Base-by-base conservation (phyloP, 1,139 yeast species). In the Ogataea hybrid region DNA sequence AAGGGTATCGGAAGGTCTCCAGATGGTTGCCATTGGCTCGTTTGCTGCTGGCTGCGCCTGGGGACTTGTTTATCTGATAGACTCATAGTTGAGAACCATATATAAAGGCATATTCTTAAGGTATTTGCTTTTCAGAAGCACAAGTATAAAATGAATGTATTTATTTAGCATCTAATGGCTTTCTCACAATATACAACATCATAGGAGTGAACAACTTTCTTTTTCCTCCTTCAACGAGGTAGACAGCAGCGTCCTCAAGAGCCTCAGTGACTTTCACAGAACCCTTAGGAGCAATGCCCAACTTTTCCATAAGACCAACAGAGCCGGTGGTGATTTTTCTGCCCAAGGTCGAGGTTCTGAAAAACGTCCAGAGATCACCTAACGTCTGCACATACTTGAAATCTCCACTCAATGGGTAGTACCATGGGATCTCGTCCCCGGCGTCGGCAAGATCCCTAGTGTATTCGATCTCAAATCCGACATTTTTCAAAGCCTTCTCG, bases 11-110 rank as follows among this genome's bases (percentile, higher is more conserved):
- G 96, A 89, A 62, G 97, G 97, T 39, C 43, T 84, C 32, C 95
- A 89, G 65, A 92, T 92, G 97, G 82, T 89, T 43, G 68, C 84
- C 16, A 90, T 88, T 39, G 98, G 98, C 32, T 95, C 97, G 14
- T 68, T 85, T 25, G 98, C 98, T 20, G 98, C 98, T 5, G 95
- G 96, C 6, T 87, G 95, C 20, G 97, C 98, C 16, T 92, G 96
- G 96, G 80, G 81, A 35, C 76, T 90, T 61, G 97, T 92, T 34
- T 84, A 81, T 60, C 67, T 83, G 50, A 81, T 89, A 50, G 96
- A 84, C 32, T 46, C 44, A 18, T 32, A 38, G 17, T 31, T 23
- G 35, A 28, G 18, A 31, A 23, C 18, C 7, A 12, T 23, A 10
- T n/a, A 9, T 16, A 23, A 16, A n/a, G 16, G 28, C 21, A 25